Evolutionary conservation across 805 yeast genomes (phyloP).

Genomic region (Wickerhamomyces rabaulensis): DNA sequence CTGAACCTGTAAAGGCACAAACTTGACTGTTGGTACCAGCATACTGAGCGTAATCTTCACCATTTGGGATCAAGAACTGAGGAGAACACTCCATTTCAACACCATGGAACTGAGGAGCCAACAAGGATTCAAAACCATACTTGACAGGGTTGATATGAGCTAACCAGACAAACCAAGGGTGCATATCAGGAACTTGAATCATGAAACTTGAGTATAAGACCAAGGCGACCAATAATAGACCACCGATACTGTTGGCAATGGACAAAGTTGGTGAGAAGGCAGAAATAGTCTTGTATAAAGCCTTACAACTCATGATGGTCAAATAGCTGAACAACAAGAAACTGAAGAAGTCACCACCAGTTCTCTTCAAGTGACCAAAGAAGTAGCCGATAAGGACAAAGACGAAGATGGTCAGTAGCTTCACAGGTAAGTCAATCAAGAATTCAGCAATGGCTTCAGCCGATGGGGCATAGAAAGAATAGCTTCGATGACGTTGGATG

Average conservation of each 20-base stretch:
- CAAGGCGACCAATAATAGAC: conserved; percentile 40
- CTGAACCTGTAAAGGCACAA: conserved; percentile 35
- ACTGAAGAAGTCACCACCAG: conserved; percentile 50
- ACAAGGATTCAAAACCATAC: conserved; percentile 48
- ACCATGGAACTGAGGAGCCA: conserved; percentile 52
- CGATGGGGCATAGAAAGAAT: conserved; percentile 66
- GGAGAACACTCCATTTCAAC: conserved; percentile 46
- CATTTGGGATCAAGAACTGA: conserved; percentile 55
- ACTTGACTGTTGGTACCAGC: conserved; percentile 31
- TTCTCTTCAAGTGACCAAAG: conserved; percentile 42
- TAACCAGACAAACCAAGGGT: conserved; percentile 59
- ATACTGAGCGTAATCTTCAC: conserved; percentile 39
- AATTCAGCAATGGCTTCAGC: conserved; percentile 64
- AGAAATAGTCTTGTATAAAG: conserved; percentile 45
- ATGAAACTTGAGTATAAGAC: conserved; percentile 49
- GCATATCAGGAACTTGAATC: conserved; percentile 46
- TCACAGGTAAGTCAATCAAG: conserved; percentile 58
- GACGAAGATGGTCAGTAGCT: conserved; percentile 36
- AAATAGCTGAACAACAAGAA: conserved; percentile 36
- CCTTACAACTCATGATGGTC: conserved; percentile 44
- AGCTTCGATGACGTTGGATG: conserved; percentile 62
- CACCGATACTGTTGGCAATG: conserved; percentile 51
- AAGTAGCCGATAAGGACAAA: conserved; percentile 51
- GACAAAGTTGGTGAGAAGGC: conserved; percentile 38
- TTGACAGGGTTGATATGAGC: conserved; percentile 50